Base-by-base conservation (phyloP, 306 rosid genomes). In the Urtica urens region DNA sequence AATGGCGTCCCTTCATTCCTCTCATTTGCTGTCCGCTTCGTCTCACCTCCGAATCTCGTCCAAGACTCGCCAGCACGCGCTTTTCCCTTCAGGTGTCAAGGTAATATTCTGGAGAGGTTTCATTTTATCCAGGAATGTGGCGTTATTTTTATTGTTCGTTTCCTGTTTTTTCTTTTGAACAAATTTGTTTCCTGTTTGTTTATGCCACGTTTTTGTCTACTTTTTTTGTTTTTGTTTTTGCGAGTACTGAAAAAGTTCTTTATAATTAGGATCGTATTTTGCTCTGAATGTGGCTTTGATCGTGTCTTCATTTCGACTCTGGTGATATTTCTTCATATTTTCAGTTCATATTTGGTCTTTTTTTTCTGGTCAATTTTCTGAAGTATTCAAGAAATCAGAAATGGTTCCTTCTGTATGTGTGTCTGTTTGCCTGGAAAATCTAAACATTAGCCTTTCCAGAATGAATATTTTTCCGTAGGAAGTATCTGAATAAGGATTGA, bases 1-100 rank as follows among this genome's bases (percentile, higher is more conserved):
- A 41, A 82, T 87, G 94, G 64, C 72, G 52, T 52, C 74, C 37
- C 60, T 59, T 2, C 63, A 11, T 66, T 59, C 77, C 23, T 77
- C 76, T 49, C 65, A 58, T 65, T 68, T 77, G 44, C 25, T 76
- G 34, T 72, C 86, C 42, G 56, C 86, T 26, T 65, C 76, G 39
- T 14, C 69, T 58, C 70, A 54, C 37, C 67, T 74, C 58, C 81
- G 51, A 24, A 56, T 52, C 66, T 19, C 76, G 24, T 17, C 60
- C 7, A 54, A 47, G 68, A 60, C 28, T 55, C 58, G 59, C n/a
- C 49, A 53, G 49, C 38, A 50, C 34, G 40, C 38, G 17, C 42
- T 20, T 46, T 50, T 63, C 47, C 59, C 20, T 38, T 57, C 20
- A 30, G 54, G 66, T 28, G 64, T 67, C 55, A 73, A 71, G 75